These are phyloP conservation scores for Pythium insidiosum DNA, from an alignment of 352 stramenopile genomes.

Conservation along the genomic window DNA sequence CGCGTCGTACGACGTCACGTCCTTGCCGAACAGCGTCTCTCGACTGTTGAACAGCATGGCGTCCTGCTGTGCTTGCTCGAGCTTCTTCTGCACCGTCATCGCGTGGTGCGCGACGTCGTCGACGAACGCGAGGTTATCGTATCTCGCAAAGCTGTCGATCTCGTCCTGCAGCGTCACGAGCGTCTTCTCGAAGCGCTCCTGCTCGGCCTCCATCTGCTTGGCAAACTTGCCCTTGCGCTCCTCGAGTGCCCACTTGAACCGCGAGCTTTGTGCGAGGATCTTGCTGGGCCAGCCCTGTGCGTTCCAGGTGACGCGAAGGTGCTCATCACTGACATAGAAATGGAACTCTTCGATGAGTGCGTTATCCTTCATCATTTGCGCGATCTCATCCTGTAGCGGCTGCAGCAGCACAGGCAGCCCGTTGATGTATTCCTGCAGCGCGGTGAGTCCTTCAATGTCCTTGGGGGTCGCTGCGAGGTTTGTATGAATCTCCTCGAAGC, in stretches of 20 bases:
- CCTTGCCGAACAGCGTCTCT: constrained; percentile 85
- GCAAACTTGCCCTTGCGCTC: constrained; percentile 84
- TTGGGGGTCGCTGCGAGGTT: constrained; percentile 74
- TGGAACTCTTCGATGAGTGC: constrained; percentile 75
- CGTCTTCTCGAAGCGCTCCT: constrained; percentile 89
- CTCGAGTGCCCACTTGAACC: constrained; percentile 69
- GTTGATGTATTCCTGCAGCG: constrained; percentile 83
- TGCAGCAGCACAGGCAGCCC: constrained; percentile 60
- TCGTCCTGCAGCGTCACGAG: constrained; percentile 77
- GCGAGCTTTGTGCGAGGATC: constrained; percentile 71
- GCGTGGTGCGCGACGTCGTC: constrained; percentile 85
- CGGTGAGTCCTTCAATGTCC: constrained; percentile 89
- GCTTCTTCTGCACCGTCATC: constrained; percentile 77
- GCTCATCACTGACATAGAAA: constrained; percentile 78
- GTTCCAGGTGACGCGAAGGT: constrained; percentile 86
- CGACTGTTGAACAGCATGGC: constrained; percentile 90
- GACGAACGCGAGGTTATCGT: constrained; percentile 85
- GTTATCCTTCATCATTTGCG: constrained; percentile 75
- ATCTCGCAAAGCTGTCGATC: constrained; percentile 83
- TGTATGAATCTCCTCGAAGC: constrained; percentile 85
- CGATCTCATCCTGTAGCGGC: constrained; percentile 74
- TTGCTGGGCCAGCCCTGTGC: constrained; percentile 88
- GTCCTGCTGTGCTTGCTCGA: constrained; percentile 88
- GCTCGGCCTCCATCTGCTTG: constrained; percentile 92
- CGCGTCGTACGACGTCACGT: constrained; percentile 86